phyloP scores from a whole-genome alignment of 129 eudicot genomes.

The Artemisia tridentata region DNA sequence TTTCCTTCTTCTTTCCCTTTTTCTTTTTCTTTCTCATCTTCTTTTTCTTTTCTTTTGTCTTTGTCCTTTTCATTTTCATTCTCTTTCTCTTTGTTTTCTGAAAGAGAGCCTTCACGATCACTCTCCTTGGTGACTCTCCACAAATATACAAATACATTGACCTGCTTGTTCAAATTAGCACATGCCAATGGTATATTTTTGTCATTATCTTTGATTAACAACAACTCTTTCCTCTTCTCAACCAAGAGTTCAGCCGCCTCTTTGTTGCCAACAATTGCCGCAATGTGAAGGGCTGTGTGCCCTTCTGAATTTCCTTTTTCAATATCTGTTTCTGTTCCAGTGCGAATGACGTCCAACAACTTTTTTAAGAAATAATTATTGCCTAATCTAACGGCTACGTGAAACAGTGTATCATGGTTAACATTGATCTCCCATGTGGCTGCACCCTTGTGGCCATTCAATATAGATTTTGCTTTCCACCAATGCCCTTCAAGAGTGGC shows the following conservation, averaged over 20 bases:
- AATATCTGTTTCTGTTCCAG: not conserved
- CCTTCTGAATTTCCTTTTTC: not conserved
- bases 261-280: conserved; percentile 19
- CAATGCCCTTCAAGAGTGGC: too few species aligned
- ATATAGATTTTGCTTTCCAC: not conserved
- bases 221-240: not conserved
- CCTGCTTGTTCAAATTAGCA: not conserved
- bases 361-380: conserved; percentile 7
- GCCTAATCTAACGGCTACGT: conserved; percentile 18
- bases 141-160: too few species aligned
- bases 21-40: too few species aligned
- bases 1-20: too few species aligned
- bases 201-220: not conserved
- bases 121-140: too few species aligned
- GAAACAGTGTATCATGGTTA: not conserved
- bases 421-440: too few species aligned
- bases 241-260: conserved; percentile 15
- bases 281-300: conserved; percentile 19
- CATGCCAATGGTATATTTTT: not conserved
- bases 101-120: too few species aligned
- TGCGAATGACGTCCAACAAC: not conserved
- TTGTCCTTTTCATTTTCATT: too few species aligned
- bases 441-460: too few species aligned
- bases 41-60: too few species aligned
- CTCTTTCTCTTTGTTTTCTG: too few species aligned